phyloP scores from a whole-genome alignment of 805 yeast species.

The Hemisphaericaspora nanyangensis region DNA sequence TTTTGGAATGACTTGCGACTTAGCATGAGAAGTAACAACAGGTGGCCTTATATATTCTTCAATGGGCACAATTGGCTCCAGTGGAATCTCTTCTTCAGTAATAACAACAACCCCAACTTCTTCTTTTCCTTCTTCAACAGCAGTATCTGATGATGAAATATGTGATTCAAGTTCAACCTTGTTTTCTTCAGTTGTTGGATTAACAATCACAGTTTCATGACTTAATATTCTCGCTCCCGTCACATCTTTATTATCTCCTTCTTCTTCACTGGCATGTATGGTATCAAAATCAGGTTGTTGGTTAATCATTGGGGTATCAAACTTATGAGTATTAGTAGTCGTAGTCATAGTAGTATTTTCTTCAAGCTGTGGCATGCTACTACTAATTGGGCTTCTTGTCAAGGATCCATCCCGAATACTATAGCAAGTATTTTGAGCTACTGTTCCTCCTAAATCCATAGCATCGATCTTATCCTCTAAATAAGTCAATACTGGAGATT shows the following conservation, averaged over 20 bases:
- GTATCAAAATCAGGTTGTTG: slow-evolving; percentile 28
- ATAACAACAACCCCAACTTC: neutral
- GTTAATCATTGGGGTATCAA: slow-evolving; percentile 26
- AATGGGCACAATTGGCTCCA: slow-evolving; percentile 8
- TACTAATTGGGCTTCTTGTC: too few species aligned
- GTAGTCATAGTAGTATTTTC: slow-evolving; percentile 1
- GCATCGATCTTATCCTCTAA: slow-evolving; percentile 43
- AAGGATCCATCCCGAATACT: too few species aligned
- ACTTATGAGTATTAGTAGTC: too few species aligned
- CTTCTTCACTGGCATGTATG: neutral
- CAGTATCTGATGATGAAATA: neutral
- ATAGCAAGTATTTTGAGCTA: neutral
- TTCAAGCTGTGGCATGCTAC: too few species aligned
- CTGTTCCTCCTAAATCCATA: slow-evolving; percentile 27
- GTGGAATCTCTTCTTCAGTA: slow-evolving; percentile 1
- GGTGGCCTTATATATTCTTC: slow-evolving; percentile 8
- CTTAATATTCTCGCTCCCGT: neutral
- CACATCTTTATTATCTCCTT: neutral
- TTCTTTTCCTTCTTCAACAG: neutral
- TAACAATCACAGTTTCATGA: neutral
- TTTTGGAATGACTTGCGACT: neutral
- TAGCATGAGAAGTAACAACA: neutral
- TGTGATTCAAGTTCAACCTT: neutral
- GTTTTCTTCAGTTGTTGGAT: neutral
- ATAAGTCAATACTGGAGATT: slow-evolving; percentile 39